phyloP scores from a whole-genome alignment of 2,329 filamentous ascomycete species.

The Pseudogymnoascus sp. region DNA sequence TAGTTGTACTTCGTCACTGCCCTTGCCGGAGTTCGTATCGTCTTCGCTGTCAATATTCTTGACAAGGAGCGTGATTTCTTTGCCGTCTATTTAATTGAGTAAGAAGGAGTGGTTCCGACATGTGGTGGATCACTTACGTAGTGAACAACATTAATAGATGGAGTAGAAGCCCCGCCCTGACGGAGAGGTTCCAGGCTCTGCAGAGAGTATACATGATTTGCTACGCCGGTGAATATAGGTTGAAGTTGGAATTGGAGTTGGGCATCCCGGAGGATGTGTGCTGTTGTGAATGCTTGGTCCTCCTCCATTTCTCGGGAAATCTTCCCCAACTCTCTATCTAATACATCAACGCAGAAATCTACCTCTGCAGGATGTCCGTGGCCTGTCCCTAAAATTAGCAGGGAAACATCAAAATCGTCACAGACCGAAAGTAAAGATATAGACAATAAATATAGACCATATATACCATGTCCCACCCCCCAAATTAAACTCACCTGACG shows the following conservation, averaged over 20 bases:
- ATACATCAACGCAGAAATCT: not conserved
- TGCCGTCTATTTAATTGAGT: not conserved
- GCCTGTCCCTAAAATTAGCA: not conserved
- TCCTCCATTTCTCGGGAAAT: not conserved
- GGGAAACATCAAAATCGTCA: not conserved
- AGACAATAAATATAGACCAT: not conserved
- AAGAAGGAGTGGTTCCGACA: not conserved
- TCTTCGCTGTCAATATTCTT: not conserved
- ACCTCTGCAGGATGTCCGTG: not conserved
- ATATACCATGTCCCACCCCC: not conserved
- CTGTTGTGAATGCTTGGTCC: not conserved
- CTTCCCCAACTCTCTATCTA: not conserved
- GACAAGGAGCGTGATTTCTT: not conserved
- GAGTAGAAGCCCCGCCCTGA: not conserved
- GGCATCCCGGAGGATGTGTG: not conserved
- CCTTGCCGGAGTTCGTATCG: too few relatives aligned
- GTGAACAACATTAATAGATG: not conserved
- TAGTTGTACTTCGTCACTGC: not conserved
- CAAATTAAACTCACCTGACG: not conserved
- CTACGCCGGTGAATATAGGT: not conserved
- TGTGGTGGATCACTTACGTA: not conserved
- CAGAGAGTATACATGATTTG: not conserved
- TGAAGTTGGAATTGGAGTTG: not conserved
- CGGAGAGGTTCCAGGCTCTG: not conserved
- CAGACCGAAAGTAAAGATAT: not conserved